Conservation (phyloP, 192 early-diverging fungal species). For the Jimgerdemannia flammicorona region DNA sequence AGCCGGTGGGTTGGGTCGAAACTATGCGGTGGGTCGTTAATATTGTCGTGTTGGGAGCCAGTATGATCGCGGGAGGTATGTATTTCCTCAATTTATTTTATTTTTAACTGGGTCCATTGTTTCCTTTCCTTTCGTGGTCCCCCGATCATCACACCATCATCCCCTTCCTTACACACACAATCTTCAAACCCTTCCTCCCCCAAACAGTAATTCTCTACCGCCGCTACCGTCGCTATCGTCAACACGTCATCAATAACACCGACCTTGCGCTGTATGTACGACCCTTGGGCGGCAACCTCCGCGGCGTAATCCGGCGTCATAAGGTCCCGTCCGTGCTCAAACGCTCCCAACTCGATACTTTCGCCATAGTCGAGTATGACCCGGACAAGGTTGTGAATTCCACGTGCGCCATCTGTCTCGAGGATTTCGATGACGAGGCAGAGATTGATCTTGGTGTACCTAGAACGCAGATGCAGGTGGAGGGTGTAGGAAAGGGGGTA, state of each 20-base stretch:
- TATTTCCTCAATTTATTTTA: not conserved
- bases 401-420: slow-evolving; percentile 34
- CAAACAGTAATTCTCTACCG: not conserved
- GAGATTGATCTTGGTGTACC: not conserved
- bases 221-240: not conserved
- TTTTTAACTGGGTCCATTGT: not conserved
- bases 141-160: not conserved
- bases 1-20: not conserved
- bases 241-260: not conserved
- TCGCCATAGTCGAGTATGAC: slow-evolving; percentile 15
- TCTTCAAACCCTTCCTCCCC: not conserved
- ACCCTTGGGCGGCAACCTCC: too few relatives aligned
- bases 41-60: not conserved
- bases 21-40: not conserved
- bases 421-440: not conserved
- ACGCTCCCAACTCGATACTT: slow-evolving; percentile 23
- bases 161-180: too few relatives aligned
- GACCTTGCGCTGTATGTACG: not conserved
- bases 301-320: not conserved
- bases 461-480: not conserved
- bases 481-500: not conserved
- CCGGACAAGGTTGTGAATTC: slow-evolving; percentile 22
- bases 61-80: not conserved
- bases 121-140: not conserved
- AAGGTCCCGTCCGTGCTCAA: not conserved